phyloP scores from a whole-genome alignment of 2,329 filamentous ascomycete species.

The Xylariaceae sp. region DNA sequence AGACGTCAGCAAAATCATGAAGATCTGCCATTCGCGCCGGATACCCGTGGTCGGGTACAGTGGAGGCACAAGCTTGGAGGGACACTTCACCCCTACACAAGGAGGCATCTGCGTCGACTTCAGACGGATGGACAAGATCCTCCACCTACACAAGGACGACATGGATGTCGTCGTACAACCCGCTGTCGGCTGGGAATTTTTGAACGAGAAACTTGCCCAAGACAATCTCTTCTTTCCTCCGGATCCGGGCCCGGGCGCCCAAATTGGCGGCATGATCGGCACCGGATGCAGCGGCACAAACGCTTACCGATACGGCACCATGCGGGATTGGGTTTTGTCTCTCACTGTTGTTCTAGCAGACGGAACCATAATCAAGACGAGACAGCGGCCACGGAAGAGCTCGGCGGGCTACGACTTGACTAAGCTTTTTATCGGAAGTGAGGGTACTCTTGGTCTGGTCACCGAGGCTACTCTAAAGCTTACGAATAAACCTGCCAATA shows the following conservation, averaged over 20 bases:
- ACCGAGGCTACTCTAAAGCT: slow-evolving; percentile 76
- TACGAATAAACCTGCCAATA: slow-evolving; percentile 68
- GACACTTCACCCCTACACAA: slow-evolving; percentile 68
- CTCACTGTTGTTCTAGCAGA: slow-evolving; percentile 80
- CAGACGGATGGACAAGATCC: slow-evolving; percentile 66
- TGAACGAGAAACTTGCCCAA: slow-evolving; percentile 66
- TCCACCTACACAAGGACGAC: slow-evolving; percentile 64
- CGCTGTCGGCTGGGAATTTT: slow-evolving; percentile 71
- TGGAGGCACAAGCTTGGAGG: slow-evolving; percentile 73
- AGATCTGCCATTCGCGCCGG: slow-evolving; percentile 63
- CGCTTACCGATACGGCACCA: slow-evolving; percentile 78
- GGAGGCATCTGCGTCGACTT: slow-evolving; percentile 77
- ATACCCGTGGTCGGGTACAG: slow-evolving; percentile 74
- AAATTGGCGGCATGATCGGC: slow-evolving; percentile 77
- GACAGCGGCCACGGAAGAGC: slow-evolving; percentile 71
- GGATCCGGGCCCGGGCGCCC: slow-evolving; percentile 77
- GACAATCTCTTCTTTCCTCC: slow-evolving; percentile 78
- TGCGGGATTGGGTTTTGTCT: slow-evolving; percentile 82
- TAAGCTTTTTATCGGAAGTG: slow-evolving; percentile 72
- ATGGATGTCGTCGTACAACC: slow-evolving; percentile 66
- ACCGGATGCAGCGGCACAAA: slow-evolving; percentile 70
- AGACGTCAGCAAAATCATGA: slow-evolving; percentile 71
- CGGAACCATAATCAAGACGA: slow-evolving; percentile 74
- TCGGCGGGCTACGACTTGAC: slow-evolving; percentile 81
- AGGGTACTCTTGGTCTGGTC: slow-evolving; percentile 76